These are phyloP conservation scores for Colletotrichum lentis DNA, from an alignment of 2,329 filamentous ascomycete genomes.

Conservation along the genomic window DNA sequence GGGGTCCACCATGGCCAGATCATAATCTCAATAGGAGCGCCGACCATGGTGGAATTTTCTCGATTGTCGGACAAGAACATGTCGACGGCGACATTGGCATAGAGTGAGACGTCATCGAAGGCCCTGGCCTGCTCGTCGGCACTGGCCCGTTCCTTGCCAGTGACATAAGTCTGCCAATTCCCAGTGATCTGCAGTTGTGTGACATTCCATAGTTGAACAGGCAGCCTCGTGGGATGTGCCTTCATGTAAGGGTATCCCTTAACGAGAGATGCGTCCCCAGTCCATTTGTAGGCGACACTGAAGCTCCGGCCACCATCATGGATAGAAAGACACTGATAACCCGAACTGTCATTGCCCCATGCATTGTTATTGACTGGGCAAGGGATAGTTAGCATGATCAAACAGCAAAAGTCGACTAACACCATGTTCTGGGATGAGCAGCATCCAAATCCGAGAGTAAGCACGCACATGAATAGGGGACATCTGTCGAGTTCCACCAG, in stretches of 20 bases:
- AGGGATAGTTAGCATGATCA: not conserved
- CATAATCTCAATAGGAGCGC: slow-evolving; percentile 35
- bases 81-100: slow-evolving; percentile 36
- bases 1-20: slow-evolving; percentile 37
- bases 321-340: slow-evolving; percentile 33
- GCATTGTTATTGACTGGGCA: slow-evolving; percentile 33
- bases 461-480: slow-evolving; percentile 34
- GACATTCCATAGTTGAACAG: slow-evolving; percentile 34
- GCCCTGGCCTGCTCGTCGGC: slow-evolving; percentile 23
- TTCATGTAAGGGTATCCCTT: slow-evolving; percentile 35
- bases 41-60: slow-evolving; percentile 33
- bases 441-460: not conserved
- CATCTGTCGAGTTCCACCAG: slow-evolving; percentile 35
- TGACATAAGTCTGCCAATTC: slow-evolving; percentile 31
- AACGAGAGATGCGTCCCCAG: slow-evolving; percentile 33
- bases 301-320: slow-evolving; percentile 32
- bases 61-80: slow-evolving; percentile 34
- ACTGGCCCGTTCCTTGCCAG: slow-evolving; percentile 28
- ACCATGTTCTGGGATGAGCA: not conserved
- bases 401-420: not conserved
- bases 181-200: slow-evolving; percentile 30
- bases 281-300: slow-evolving; percentile 34
- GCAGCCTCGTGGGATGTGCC: slow-evolving; percentile 27
- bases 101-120: slow-evolving; percentile 29
- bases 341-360: slow-evolving; percentile 36